phyloP scores from a whole-genome alignment of 164 flowering plant genomes.

The Piper betle region DNA sequence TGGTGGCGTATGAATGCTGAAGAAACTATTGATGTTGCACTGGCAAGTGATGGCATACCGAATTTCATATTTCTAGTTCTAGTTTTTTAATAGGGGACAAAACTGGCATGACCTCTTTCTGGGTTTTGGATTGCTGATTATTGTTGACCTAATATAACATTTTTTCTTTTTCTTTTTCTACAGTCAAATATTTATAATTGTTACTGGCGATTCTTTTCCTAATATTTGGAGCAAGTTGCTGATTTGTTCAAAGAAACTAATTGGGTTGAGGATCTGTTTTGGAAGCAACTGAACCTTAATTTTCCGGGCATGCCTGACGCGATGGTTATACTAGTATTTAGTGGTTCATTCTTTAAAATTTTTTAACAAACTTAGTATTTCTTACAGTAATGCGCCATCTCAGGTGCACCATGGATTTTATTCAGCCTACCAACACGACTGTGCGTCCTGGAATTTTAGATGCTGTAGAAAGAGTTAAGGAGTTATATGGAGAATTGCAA shows the following conservation, averaged over 20 bases:
- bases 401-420: constrained; percentile 98
- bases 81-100: too few species aligned
- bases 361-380: background rate
- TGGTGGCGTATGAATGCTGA: too few species aligned
- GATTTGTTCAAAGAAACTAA: constrained; percentile 14
- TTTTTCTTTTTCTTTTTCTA: too few species aligned
- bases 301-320: constrained; percentile 89
- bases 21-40: too few species aligned
- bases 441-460: constrained; percentile 52
- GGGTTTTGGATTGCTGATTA: too few species aligned
- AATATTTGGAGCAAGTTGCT: too few species aligned
- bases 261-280: constrained; percentile 84
- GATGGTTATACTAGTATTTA: constrained; percentile 36
- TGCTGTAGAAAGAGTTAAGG: constrained; percentile 58
- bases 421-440: constrained; percentile 80
- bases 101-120: too few species aligned
- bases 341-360: background rate
- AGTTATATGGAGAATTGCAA: constrained; percentile 47
- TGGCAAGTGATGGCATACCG: too few species aligned
- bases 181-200: too few species aligned
- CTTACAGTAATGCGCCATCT: constrained; percentile 6
- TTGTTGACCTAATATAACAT: too few species aligned
- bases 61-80: too few species aligned
- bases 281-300: constrained; percentile 87
- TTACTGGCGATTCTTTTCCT: too few species aligned